phyloP scores from a whole-genome alignment of 371 early-diverging fungal genomes.

The Mortierella sp. region DNA sequence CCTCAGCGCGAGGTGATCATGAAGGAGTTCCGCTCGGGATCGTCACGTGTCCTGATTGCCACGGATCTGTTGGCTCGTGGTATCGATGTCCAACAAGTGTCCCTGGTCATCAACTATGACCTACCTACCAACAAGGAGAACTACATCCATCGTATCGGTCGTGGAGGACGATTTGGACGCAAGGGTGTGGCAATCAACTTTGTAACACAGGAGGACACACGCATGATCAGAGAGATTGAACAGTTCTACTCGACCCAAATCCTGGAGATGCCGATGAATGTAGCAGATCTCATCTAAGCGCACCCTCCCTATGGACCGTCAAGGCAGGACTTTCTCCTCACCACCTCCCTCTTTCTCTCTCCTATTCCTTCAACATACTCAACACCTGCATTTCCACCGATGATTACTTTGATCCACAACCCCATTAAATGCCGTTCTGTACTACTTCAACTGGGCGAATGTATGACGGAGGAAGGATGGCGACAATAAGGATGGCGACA shows the following conservation, averaged over 20 bases:
- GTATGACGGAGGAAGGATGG: too few species aligned
- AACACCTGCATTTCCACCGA: too few species aligned
- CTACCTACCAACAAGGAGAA: slow-evolving; percentile 90
- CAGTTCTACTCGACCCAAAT: slow-evolving; percentile 1
- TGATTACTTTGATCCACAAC: too few species aligned
- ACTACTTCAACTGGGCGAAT: too few species aligned
- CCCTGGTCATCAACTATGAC: slow-evolving; percentile 95
- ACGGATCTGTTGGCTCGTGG: slow-evolving; percentile 95
- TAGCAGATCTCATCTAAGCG: slow-evolving; percentile 77
- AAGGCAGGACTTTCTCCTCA: too few species aligned
- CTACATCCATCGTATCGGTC: slow-evolving; percentile 60
- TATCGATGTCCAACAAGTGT: slow-evolving; percentile 97
- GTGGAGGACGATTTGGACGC: slow-evolving; percentile 58
- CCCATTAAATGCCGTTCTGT: too few species aligned
- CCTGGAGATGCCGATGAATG: slow-evolving; percentile 63
- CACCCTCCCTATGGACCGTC: too few species aligned
- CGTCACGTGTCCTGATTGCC: slow-evolving; percentile 88
- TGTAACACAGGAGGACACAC: neutral
- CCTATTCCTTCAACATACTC: too few species aligned
- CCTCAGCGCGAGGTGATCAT: slow-evolving; percentile 88
- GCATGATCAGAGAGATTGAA: neutral
- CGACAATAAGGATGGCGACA: too few species aligned
- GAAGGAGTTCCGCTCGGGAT: slow-evolving; percentile 66
- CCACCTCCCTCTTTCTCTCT: too few species aligned
- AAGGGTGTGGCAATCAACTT: slow-evolving; percentile 1